Percentiles rank a stretch among this genome's conserved stretches.
phyloP scores from a whole-genome alignment of 1,284 basidiomycete genomes.

The Moesziomyces aphidis region DNA sequence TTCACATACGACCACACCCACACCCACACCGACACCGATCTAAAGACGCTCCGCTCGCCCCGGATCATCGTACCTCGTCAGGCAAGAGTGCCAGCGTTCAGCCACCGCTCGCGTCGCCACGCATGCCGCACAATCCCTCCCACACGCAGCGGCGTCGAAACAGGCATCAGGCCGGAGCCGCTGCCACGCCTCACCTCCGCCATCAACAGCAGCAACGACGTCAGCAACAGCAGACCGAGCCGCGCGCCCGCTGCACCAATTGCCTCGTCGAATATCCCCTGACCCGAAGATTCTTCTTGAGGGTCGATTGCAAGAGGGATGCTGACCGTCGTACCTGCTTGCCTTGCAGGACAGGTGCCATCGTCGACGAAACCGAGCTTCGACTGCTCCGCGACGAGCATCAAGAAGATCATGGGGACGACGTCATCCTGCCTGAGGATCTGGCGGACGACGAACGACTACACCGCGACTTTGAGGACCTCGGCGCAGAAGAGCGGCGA shows the following conservation, averaged over 20 bases:
- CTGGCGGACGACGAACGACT: neutral
- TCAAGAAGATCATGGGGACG: neutral
- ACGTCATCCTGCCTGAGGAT: neutral
- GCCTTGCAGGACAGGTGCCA: slow-evolving; percentile 1
- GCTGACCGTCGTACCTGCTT: slow-evolving; percentile 5
- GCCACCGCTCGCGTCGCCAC: slow-evolving; percentile 15
- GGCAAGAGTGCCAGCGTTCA: too few relatives aligned
- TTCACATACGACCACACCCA: too few relatives aligned
- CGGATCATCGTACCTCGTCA: too few relatives aligned
- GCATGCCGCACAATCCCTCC: slow-evolving; percentile 13
- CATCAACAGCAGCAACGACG: too few relatives aligned
- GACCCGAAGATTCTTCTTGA: slow-evolving; percentile 14
- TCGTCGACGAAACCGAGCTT: neutral
- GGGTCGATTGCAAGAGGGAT: neutral
- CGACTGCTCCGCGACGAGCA: neutral
- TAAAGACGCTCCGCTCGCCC: too few relatives aligned
- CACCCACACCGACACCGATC: too few relatives aligned
- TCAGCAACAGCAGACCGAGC: neutral
- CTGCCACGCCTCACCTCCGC: too few relatives aligned
- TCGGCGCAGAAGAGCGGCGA: neutral
- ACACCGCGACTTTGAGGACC: slow-evolving; percentile 6
- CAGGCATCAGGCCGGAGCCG: too few relatives aligned
- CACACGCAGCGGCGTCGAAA: too few relatives aligned
- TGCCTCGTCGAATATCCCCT: slow-evolving; percentile 24
- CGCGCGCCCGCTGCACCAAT: neutral